Evolutionary conservation across 257 asterid species (phyloP).

Genomic region (Salvia miltiorrhiza): DNA sequence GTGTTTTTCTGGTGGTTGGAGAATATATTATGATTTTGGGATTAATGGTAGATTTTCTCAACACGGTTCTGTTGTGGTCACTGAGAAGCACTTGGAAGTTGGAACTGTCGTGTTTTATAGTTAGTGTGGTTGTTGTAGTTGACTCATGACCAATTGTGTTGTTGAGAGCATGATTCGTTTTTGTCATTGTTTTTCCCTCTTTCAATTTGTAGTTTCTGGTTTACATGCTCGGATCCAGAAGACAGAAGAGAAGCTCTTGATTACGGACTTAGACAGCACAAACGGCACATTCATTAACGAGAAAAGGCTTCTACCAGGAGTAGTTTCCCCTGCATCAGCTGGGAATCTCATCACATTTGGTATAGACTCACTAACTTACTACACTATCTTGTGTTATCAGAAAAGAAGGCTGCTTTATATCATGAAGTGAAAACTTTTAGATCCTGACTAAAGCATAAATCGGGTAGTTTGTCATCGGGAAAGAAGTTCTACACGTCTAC

Average conservation of each 20-base stretch:
- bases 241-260: conserved; percentile 55
- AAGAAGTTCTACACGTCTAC: no score
- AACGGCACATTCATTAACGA: conserved; percentile 82
- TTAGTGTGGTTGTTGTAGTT: no score
- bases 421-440: no score
- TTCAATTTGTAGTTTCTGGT: conserved; percentile 53
- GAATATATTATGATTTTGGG: no score
- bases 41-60: no score
- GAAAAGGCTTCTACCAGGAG: conserved; percentile 71
- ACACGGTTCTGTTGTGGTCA: no score
- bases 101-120: no score
- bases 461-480: no score
- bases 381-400: neutral
- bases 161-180: neutral
- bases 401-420: no score
- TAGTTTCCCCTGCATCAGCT: conserved; percentile 57
- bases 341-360: conserved; percentile 76
- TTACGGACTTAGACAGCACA: conserved; percentile 90
- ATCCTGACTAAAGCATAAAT: no score
- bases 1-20: neutral
- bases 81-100: no score
- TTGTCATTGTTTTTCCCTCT: neutral
- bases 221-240: conserved; percentile 76
- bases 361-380: conserved; percentile 23
- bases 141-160: no score